phyloP scores from a whole-genome alignment of 768 basidiomycete genomes.

The Lentinula raphanica region DNA sequence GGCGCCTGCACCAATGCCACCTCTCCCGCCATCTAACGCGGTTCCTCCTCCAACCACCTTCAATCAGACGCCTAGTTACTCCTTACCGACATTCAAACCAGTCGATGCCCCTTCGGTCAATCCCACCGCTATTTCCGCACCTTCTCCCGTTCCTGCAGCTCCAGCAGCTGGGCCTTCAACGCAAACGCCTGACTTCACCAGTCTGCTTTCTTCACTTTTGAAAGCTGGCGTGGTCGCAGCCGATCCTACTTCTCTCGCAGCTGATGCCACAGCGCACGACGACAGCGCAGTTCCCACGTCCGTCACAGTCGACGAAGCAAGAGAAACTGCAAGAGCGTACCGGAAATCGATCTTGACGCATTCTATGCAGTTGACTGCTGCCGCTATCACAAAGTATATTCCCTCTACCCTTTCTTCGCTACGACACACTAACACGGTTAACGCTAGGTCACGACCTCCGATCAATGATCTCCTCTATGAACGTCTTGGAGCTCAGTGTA shows the following conservation, averaged over 20 bases:
- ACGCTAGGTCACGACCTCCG: conserved; percentile 49
- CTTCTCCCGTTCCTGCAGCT: conserved; percentile 22
- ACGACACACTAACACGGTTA: conserved; percentile 3
- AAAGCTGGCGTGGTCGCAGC: conserved; percentile 75
- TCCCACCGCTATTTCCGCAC: conserved; percentile 4
- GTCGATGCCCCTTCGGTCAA: conserved; percentile 12
- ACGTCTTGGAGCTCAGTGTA: conserved; percentile 78
- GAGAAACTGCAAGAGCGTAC: conserved; percentile 53
- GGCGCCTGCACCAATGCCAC: conserved; percentile 14
- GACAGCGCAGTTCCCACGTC: conserved; percentile 22
- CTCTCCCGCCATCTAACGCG: conserved; percentile 12
- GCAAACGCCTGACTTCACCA: conserved; percentile 41
- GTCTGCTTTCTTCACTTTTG: conserved; percentile 61
- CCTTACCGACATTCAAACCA: conserved; percentile 9
- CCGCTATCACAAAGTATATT: conserved; percentile 70
- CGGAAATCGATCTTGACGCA: conserved; percentile 54
- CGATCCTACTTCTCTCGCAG: conserved; percentile 45
- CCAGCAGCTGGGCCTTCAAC: conserved; percentile 27
- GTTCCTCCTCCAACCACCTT: conserved; percentile 15
- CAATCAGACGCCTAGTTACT: conserved; percentile 15
- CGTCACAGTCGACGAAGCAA: conserved; percentile 32
- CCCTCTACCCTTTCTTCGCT: background rate
- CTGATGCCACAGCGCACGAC: conserved; percentile 37
- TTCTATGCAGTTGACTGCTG: conserved; percentile 54
- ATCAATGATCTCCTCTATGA: conserved; percentile 68